Evolutionary conservation across 2,329 filamentous ascomycete species (phyloP), one percentile per base, ranked within the genome.

Genomic region (Alternaria postmessia): DNA sequence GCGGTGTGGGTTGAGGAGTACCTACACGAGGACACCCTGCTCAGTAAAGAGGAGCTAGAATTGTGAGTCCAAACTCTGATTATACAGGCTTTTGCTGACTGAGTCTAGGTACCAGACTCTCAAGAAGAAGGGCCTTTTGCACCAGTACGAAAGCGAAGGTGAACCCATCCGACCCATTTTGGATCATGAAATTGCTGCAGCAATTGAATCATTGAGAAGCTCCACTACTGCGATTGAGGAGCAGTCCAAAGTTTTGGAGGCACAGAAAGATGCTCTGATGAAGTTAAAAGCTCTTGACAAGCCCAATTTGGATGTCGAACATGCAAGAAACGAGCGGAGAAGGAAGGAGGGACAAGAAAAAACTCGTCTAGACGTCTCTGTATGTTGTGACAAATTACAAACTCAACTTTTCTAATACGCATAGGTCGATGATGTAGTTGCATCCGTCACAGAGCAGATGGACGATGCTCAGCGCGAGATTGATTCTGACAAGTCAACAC

Each of bases 221-320:
- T 91, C 89, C 1, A 91, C 90, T 0, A 83, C 83, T 18, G 84
- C 84, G 18, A 90, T 92, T 28, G 82, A 86, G 62, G 85, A 85
- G 74, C 89, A 92, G 70, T 88, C 84, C 28, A 86, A 88, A 70
- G 81, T 84, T 0, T 74, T 92, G 18, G 83, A 84, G 57, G 81
- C 84, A 51, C 89, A 92, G 74, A 86, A 87, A 61, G 84, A 86
- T 66, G 88, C 88, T 9, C 74, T 91, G 53, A 77, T 88, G 61
- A 82, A 82, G 34, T 75, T 86, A 24, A 80, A 86, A 65, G 78
- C 85, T 5, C 83, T 83, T 51, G 84, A 74, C 44, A 77, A 78
- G 55, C 76, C 78, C 4, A 79, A 79, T 68, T 71, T 60, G 64
- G 76, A 62, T 62, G 81, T 62, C 69, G 80, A 66, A 72, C 61